Conservation (phyloP, 1,139 yeast genomes). For the Saccharomycopsis crataegensis region DNA sequence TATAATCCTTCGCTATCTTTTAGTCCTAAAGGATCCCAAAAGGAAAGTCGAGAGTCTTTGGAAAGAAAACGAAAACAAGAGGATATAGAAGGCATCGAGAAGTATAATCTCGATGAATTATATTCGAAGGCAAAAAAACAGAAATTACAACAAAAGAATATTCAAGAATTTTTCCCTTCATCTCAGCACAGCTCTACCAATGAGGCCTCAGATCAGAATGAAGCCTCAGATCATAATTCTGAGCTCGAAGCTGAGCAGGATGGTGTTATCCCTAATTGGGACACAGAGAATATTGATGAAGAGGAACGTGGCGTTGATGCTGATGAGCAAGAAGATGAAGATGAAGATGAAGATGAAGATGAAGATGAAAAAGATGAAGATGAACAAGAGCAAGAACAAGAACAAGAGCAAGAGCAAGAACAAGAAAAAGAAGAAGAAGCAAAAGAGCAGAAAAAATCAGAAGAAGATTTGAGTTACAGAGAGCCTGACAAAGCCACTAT, state of each 20-base stretch:
- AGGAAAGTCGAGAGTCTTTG: background rate
- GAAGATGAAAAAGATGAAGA: conserved; percentile 5
- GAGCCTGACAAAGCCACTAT: background rate
- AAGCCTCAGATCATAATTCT: background rate
- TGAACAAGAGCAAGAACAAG: conserved; percentile 16
- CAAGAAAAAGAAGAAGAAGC: conserved; percentile 13
- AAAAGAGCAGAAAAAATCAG: conserved; percentile 2
- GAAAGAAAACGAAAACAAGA: background rate
- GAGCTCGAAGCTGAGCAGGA: too few relatives aligned
- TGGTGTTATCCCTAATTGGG: too few relatives aligned
- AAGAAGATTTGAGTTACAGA: background rate
- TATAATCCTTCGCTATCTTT: background rate
- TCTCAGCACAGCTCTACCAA: background rate
- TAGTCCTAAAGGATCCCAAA: too few relatives aligned
- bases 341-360: background rate
- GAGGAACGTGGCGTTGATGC: too few relatives aligned
- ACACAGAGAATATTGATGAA: too few relatives aligned
- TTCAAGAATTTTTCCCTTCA: too few relatives aligned
- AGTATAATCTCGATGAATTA: background rate
- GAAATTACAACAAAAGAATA: background rate
- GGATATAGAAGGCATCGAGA: background rate
- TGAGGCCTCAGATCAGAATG: conserved; percentile 1
- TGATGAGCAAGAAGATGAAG: background rate
- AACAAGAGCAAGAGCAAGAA: conserved; percentile 20
- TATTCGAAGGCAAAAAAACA: background rate